These are phyloP conservation scores for Coniosporium tulheliwenetii DNA, from an alignment of 2,329 filamentous ascomycete species.

Conservation along the genomic window DNA sequence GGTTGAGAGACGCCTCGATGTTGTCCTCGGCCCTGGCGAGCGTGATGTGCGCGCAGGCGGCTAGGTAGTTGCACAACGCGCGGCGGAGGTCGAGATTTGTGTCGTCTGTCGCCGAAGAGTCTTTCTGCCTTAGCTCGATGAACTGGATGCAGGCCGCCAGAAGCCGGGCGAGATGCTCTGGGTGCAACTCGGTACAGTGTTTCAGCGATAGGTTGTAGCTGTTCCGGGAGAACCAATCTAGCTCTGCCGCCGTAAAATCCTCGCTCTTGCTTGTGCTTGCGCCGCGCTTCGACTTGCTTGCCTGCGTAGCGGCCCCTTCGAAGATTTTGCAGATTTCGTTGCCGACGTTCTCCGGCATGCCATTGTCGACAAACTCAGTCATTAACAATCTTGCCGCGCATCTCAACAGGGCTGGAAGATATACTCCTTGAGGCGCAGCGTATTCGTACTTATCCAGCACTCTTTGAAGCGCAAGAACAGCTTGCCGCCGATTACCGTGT, in stretches of 20 bases:
- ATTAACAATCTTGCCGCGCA: slow-evolving; percentile 30
- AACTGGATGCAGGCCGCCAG: slow-evolving; percentile 24
- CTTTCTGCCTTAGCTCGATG: slow-evolving; percentile 9
- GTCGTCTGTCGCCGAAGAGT: slow-evolving; percentile 15
- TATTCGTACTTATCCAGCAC: slow-evolving; percentile 42
- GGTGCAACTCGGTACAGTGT: slow-evolving; percentile 41
- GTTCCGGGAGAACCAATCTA: slow-evolving; percentile 75
- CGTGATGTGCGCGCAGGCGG: slow-evolving; percentile 26
- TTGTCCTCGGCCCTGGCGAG: slow-evolving; percentile 31
- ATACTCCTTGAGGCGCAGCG: slow-evolving; percentile 29
- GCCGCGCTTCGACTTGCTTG: slow-evolving; percentile 23
- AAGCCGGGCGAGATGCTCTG: slow-evolving; percentile 40
- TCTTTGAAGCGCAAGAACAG: slow-evolving; percentile 41
- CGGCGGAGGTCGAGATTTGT: slow-evolving; percentile 41
- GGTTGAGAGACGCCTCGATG: slow-evolving; percentile 30
- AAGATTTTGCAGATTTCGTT: slow-evolving; percentile 40
- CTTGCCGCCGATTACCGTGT: slow-evolving; percentile 43
- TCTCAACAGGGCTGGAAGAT: slow-evolving; percentile 42
- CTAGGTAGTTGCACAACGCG: slow-evolving; percentile 58
- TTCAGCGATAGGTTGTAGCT: slow-evolving; percentile 64
- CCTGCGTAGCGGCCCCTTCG: slow-evolving; percentile 31
- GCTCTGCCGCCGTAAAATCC: slow-evolving; percentile 46
- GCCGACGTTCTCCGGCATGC: slow-evolving; percentile 9
- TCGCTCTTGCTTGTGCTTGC: slow-evolving; percentile 22
- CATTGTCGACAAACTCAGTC: slow-evolving; percentile 22